Evolutionary conservation across 2,329 filamentous ascomycete genomes (phyloP).

Genomic region (Penicillium concentricum): DNA sequence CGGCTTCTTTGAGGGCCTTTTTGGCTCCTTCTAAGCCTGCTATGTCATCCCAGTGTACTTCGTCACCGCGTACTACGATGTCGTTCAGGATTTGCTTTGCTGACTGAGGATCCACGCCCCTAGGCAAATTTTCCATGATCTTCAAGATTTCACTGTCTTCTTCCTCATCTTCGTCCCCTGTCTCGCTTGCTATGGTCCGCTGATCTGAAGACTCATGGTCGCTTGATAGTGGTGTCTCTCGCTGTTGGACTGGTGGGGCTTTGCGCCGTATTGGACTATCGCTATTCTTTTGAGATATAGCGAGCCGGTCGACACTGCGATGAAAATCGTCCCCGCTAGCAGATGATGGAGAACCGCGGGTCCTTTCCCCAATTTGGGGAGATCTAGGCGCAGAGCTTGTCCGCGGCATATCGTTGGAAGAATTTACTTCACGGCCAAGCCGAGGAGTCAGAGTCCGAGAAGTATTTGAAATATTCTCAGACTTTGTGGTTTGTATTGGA

Average conservation of each 20-base stretch:
- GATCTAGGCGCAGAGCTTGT: constrained; percentile 22
- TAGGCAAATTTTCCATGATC: constrained; percentile 74
- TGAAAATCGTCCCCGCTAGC: constrained; percentile 37
- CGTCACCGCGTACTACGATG: constrained; percentile 89
- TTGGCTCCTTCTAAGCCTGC: constrained; percentile 90
- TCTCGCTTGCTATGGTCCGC: constrained; percentile 48
- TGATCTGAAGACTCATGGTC: constrained; percentile 45
- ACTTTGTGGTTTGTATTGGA: constrained; percentile 14
- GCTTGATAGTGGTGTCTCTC: constrained; percentile 48
- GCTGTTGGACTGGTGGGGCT: constrained; percentile 37
- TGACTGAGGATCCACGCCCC: constrained; percentile 75
- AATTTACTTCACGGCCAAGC: constrained; percentile 12
- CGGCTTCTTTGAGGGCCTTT: constrained; percentile 86
- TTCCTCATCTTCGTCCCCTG: constrained; percentile 48
- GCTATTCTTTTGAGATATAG: constrained; percentile 21
- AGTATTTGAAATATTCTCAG: constrained; percentile 28
- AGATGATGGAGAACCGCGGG: constrained; percentile 27
- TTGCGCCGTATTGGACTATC: constrained; percentile 22
- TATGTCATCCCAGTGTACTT: constrained; percentile 92
- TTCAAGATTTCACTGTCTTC: constrained; percentile 60
- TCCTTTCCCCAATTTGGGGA: constrained; percentile 2
- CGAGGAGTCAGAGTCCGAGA: constrained; percentile 17
- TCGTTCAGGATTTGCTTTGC: constrained; percentile 94
- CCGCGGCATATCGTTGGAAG: constrained; percentile 16
- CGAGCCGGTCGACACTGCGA: constrained; percentile 25